Base-by-base conservation (phyloP, 2,329 filamentous ascomycete genomes). In the Stemphylium vesicarium region DNA sequence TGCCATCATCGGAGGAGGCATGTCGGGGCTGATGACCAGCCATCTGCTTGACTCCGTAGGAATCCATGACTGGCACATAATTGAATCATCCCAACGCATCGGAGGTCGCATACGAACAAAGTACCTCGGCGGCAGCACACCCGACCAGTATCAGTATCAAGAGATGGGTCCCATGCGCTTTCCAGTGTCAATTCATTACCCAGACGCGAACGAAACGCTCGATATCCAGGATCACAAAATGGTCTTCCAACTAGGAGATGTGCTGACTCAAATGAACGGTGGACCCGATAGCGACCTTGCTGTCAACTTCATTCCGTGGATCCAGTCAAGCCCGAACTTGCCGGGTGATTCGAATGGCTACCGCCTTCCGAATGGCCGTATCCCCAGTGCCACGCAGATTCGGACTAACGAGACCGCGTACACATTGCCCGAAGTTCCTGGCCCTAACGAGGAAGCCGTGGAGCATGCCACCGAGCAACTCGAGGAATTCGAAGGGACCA, bases 91-190 rank as follows among this genome's bases (percentile, higher is more conserved):
- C 5, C 71, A 84, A 35, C 79, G 87, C 7, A 79, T 89, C 12
- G 87, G 87, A 13, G 86, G 87, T 3, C 82, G 87, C 16, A 82
- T 89, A 0, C 84, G 84, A 52, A 89, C 87, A 2, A 80, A 80
- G 50, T 89, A 89, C 50, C 79, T 89, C 2, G 81, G 81, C 2
- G 83, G 81, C 4, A 83, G 81, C 4, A 81, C 79, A 0, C 84
- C 85, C 0, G 81, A 82, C 16, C 80, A 88, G 56, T 88, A 89
- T 64, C 85, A 86, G 16, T 89, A 89, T 68, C 85, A 88, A 63
- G 87, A 88, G 66, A 82, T 83, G 84, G 87, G 87, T 0, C 84
- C 85, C 0, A 88, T 89, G 85, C 77, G 86, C 2, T 85, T 89
- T 60, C 86, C 87, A 0, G 77, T 83, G 13, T 80, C 78, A 2